phyloP scores from a whole-genome alignment of 768 basidiomycete species.

The Piloderma croceum region DNA sequence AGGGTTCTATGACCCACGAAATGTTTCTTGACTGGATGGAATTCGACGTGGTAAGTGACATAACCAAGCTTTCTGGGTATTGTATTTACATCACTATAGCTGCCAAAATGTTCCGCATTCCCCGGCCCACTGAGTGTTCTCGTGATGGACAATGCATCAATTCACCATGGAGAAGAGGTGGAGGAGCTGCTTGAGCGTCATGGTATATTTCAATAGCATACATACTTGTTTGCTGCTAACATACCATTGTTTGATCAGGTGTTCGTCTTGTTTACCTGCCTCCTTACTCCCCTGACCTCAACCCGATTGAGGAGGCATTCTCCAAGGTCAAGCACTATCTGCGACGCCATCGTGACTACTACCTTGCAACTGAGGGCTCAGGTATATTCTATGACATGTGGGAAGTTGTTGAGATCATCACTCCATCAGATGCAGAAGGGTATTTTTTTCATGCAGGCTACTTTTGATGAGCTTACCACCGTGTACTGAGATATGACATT shows the following conservation, averaged over 20 bases:
- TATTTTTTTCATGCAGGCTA: constrained; percentile 31
- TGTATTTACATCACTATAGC: no score
- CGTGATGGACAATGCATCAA: constrained; percentile 32
- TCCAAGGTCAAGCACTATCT: constrained; percentile 30
- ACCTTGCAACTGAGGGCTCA: no score
- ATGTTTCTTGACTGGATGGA: constrained; percentile 22
- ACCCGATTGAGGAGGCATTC: constrained; percentile 38
- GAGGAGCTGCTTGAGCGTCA: constrained; percentile 18
- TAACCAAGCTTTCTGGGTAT: no score
- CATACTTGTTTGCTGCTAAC: background rate
- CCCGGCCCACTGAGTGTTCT: no score
- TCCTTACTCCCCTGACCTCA: constrained; percentile 36
- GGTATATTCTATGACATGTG: no score
- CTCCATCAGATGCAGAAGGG: constrained; percentile 25
- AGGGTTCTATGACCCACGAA: constrained; percentile 24
- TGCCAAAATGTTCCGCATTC: no score
- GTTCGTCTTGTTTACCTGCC: constrained; percentile 28
- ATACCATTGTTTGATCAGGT: constrained; percentile 13
- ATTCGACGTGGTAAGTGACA: constrained; percentile 20
- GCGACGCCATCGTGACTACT: no score
- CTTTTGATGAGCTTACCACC: constrained; percentile 15
- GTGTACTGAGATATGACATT: no score
- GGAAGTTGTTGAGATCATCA: no score
- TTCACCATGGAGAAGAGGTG: constrained; percentile 28
- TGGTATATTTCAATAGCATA: constrained; percentile 12